These are phyloP conservation scores for Scheffersomyces coipomensis DNA, from an alignment of 805 yeast species.

Conservation along the genomic window DNA sequence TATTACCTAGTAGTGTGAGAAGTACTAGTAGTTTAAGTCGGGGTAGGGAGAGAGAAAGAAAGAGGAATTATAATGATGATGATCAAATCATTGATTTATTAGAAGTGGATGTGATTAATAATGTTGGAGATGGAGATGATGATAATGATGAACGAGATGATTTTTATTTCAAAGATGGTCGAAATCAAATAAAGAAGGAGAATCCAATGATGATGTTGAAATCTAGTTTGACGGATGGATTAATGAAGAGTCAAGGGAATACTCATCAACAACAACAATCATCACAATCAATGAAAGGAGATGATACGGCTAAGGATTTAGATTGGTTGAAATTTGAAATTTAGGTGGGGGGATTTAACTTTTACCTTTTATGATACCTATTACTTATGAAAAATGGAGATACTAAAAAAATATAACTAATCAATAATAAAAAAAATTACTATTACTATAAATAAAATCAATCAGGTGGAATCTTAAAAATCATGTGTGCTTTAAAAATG, in stretches of 20 bases:
- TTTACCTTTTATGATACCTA: too few species aligned
- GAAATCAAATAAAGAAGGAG: conserved; percentile 1
- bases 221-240: not conserved
- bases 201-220: conserved; percentile 3
- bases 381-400: too few species aligned
- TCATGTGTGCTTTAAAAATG: too few species aligned
- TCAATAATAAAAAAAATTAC: too few species aligned
- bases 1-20: conserved; percentile 4
- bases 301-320: conserved; percentile 17
- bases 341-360: too few species aligned
- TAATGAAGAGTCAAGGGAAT: not conserved
- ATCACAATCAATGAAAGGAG: not conserved
- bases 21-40: not conserved
- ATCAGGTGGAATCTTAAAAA: too few species aligned
- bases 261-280: not conserved
- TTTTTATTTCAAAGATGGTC: not conserved
- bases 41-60: not conserved
- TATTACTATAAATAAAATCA: too few species aligned
- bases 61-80: not conserved
- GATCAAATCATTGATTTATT: not conserved
- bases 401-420: too few species aligned
- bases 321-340: conserved; percentile 27
- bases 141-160: not conserved
- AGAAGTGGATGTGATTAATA: too few species aligned
- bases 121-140: not conserved